These are phyloP conservation scores for Tetrahymena elliotti DNA, from an alignment of 73 alveolate species.

Conservation along the genomic window DNA sequence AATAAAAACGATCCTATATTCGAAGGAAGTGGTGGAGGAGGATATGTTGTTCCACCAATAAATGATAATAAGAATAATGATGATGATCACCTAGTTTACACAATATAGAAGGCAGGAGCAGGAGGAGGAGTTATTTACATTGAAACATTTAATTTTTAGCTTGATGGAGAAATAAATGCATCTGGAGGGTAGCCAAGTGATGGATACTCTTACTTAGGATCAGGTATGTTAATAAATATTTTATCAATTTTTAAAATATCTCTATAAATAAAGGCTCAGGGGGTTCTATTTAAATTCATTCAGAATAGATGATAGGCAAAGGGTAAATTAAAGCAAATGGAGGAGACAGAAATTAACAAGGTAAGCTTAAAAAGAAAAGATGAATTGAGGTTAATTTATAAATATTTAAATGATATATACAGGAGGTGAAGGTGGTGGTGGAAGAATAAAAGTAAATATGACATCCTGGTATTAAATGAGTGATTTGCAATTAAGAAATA, in stretches of 20 bases:
- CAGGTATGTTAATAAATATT: not conserved
- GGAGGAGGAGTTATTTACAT: not conserved
- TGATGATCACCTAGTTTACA: not conserved
- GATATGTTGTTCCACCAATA: not conserved
- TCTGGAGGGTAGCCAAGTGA: not conserved
- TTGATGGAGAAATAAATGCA: not conserved
- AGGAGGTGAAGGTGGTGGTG: not conserved
- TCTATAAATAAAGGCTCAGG: not conserved
- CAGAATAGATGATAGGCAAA: not conserved
- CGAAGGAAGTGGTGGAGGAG: not conserved
- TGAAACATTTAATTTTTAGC: not conserved
- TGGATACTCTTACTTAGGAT: not conserved
- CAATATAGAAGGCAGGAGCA: not conserved
- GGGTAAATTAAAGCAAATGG: not conserved
- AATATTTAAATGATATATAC: too few species aligned
- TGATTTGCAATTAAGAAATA: not conserved
- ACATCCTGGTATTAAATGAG: not conserved
- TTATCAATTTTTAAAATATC: too few species aligned
- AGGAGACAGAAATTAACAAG: not conserved
- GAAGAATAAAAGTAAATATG: not conserved
- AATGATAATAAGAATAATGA: not conserved
- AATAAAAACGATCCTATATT: not conserved
- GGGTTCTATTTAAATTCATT: not conserved
- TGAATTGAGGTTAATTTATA: too few species aligned
- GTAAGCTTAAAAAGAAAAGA: not conserved